Base-by-base conservation (phyloP, 163 green algal species). In the Chloroidium sp. region DNA sequence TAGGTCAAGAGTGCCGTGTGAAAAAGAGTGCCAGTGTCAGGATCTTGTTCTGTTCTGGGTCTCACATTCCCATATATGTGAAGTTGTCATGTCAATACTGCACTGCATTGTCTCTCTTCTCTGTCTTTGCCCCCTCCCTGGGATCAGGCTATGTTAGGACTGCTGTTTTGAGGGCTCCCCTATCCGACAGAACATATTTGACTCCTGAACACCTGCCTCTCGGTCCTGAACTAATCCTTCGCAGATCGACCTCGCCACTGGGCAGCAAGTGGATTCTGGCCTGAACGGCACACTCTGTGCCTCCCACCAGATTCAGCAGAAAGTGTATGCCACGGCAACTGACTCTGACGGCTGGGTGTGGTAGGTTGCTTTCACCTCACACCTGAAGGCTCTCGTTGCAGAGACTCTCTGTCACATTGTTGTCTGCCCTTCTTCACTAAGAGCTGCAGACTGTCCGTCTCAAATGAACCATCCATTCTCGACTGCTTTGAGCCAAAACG, bases 271-370 rank as follows among this genome's bases (percentile, higher is more conserved):
- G 3, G 78, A 83, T 10, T 83, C 36, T 57, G 76, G 78, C 69
- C 76, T 86, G 1, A 6, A 36, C 1, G 79, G 76, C 60, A 69
- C 76, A 2, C 13, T 64, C 1, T 80, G 78, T 69, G 6, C 64
- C 64, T 72, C 64, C 8, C 64, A 72, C 64, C 6, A 72, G 6
- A 10, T 72, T 10, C 6, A 81, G 69, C 82, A 86, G 62, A 69
- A 79, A 0, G 60, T 80, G 1, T 77, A 86, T 58, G 64, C n/a
- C 36, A 77, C 77, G 3, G 72, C 74, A 61, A 69, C 76, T 61
- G 82, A 76, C 62, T 59, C 36, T 8, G 82, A 86, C 68, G 82
- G 82, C 78, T 80, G 64, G 10, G 67, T 83, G 12, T 83, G 82
- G 78, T 77, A 69, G 36, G 36, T 36, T 36, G 36, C 36, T 36